Conservation (phyloP, 163 green algal species). For the Volvox carteri region DNA sequence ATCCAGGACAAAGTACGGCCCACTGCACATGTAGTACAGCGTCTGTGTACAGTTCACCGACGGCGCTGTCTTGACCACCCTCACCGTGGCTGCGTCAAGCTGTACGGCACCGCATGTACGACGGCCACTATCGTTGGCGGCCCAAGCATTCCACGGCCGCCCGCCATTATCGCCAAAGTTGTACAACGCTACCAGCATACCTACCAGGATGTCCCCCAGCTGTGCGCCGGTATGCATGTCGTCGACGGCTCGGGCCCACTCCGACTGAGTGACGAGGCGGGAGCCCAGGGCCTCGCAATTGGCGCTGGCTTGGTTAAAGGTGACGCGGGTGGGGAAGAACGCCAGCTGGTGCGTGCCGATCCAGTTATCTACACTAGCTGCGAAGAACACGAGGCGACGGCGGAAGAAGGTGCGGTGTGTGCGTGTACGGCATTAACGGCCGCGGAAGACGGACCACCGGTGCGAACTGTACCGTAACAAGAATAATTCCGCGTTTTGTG, state of each 20-base stretch:
- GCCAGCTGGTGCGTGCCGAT: background rate
- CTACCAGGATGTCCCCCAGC: background rate
- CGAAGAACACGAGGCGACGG: too few species aligned
- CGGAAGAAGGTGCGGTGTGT: too few species aligned
- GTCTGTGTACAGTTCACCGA: background rate
- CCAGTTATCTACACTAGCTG: background rate
- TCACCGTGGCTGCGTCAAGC: background rate
- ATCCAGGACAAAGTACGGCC: slow-evolving; percentile 16
- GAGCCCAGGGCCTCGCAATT: background rate
- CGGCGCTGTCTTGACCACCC: background rate
- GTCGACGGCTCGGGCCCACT: background rate
- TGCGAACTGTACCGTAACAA: too few species aligned
- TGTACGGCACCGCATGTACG: slow-evolving; percentile 26
- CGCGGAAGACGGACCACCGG: too few species aligned
- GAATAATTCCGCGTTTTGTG: too few species aligned
- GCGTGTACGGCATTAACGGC: too few species aligned
- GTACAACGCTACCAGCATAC: slow-evolving; percentile 10
- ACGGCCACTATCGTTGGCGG: too few species aligned
- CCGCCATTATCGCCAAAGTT: slow-evolving; percentile 39
- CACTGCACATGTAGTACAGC: slow-evolving; percentile 28
- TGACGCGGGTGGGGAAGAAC: slow-evolving; percentile 13
- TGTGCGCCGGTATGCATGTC: background rate
- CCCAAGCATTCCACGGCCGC: slow-evolving; percentile 24
- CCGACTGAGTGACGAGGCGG: background rate
- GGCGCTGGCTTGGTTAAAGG: background rate